Percentiles rank a stretch among this genome's conserved stretches.
Evolutionary conservation across 495 filamentous ascomycete species (phyloP).

Genomic region (Rhypophila decipiens): DNA sequence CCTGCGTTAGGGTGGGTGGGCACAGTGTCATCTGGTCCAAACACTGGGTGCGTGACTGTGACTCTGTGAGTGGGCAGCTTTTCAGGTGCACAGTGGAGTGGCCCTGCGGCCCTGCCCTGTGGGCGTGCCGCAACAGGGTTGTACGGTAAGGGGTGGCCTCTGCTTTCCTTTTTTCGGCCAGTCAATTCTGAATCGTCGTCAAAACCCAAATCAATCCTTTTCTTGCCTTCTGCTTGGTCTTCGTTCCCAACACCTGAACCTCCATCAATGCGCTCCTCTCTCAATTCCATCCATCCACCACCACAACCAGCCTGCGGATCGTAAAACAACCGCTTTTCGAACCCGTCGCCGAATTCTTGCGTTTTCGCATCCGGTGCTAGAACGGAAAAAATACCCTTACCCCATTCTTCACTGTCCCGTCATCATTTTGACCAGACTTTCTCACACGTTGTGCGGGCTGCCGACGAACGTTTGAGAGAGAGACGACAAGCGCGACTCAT

Average conservation of each 20-base stretch:
- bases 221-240: too few relatives aligned
- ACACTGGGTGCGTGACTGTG: too few relatives aligned
- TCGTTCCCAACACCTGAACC: slow-evolving; percentile 14
- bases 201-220: slow-evolving; percentile 26
- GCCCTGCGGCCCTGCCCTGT: background rate
- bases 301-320: slow-evolving; percentile 22
- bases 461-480: too few relatives aligned
- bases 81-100: too few relatives aligned
- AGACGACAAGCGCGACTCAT: slow-evolving; percentile 43
- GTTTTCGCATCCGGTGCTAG: slow-evolving; percentile 16
- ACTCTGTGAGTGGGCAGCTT: too few relatives aligned
- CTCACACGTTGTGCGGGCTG: slow-evolving; percentile 9
- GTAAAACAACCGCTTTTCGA: slow-evolving; percentile 24
- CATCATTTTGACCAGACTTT: slow-evolving; percentile 30
- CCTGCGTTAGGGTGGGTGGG: background rate
- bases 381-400: too few relatives aligned
- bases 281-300: slow-evolving; percentile 9
- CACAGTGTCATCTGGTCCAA: too few relatives aligned
- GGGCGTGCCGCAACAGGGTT: background rate
- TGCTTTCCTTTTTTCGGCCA: slow-evolving; percentile 18
- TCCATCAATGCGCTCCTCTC: background rate
- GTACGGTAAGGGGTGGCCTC: slow-evolving; percentile 12
- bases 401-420: slow-evolving; percentile 13
- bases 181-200: slow-evolving; percentile 28
- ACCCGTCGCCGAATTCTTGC: slow-evolving; percentile 24